Percentiles rank a stretch among this genome's conserved stretches.
Conservation (phyloP, 192 early-diverging fungal species). For the Coemansia sp. region DNA sequence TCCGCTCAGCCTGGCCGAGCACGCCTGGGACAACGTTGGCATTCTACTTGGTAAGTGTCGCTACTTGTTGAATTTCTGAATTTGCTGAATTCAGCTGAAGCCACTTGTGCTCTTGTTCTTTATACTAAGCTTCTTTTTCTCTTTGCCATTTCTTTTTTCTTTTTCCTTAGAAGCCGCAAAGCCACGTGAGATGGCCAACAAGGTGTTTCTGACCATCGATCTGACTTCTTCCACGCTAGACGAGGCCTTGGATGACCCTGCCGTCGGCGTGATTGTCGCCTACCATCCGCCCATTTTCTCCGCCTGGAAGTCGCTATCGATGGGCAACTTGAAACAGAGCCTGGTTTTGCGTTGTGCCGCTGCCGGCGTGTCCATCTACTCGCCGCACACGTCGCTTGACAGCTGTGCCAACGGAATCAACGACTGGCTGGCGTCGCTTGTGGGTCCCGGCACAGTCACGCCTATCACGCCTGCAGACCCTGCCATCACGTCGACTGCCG, state of each 20-base stretch:
- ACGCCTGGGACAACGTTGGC: constrained; percentile 94
- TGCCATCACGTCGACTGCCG: constrained; percentile 11
- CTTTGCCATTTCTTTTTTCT: constrained; percentile 4
- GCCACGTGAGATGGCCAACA: constrained; percentile 63
- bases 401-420: constrained; percentile 75
- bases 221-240: constrained; percentile 74
- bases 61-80: background rate
- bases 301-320: constrained; percentile 71
- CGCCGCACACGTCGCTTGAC: constrained; percentile 90
- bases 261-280: constrained; percentile 82
- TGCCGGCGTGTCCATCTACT: constrained; percentile 82
- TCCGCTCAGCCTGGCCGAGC: constrained; percentile 76
- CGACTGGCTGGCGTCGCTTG: constrained; percentile 82
- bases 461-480: constrained; percentile 42
- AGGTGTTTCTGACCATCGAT: constrained; percentile 91
- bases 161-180: constrained; percentile 69
- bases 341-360: constrained; percentile 81
- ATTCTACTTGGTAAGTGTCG: constrained; percentile 56
- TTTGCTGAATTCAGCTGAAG: constrained; percentile 3
- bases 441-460: constrained; percentile 20
- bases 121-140: background rate
- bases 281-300: constrained; percentile 95
- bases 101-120: no score
- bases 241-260: constrained; percentile 71
- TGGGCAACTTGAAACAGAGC: constrained; percentile 74